phyloP scores from a whole-genome alignment of 2,329 filamentous ascomycete species.

The Colletotrichum musicola region DNA sequence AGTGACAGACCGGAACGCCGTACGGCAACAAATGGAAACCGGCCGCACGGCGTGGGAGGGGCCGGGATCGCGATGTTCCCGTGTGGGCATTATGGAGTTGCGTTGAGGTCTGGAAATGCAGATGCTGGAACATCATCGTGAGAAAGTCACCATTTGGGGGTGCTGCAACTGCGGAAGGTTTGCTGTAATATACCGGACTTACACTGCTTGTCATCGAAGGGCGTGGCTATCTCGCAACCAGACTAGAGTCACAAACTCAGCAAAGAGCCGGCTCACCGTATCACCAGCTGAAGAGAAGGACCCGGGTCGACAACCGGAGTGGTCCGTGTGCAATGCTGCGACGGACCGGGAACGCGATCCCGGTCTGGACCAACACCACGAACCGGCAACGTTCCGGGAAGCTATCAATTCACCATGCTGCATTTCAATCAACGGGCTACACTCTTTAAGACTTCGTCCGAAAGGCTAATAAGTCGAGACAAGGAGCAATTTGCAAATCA shows the following conservation, averaged over 20 bases:
- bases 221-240: too few relatives aligned
- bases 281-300: too few relatives aligned
- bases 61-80: constrained; percentile 3
- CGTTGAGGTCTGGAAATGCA: too few relatives aligned
- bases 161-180: too few relatives aligned
- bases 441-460: neutral
- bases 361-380: neutral
- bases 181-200: too few relatives aligned
- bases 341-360: constrained; percentile 28
- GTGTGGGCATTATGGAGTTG: neutral
- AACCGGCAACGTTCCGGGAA: constrained; percentile 34
- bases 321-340: neutral
- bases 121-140: too few relatives aligned
- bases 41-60: constrained; percentile 16
- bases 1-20: constrained; percentile 32
- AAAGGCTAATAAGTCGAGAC: neutral
- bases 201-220: too few relatives aligned
- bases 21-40: constrained; percentile 1
- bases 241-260: too few relatives aligned
- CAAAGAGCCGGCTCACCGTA: too few relatives aligned
- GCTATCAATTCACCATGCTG: neutral
- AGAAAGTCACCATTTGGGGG: too few relatives aligned
- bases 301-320: neutral
- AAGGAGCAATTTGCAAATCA: constrained; percentile 4
- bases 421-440: too few relatives aligned